These are phyloP conservation scores for Cyberlindnera maritima DNA, from an alignment of 805 yeast species.

Conservation along the genomic window DNA sequence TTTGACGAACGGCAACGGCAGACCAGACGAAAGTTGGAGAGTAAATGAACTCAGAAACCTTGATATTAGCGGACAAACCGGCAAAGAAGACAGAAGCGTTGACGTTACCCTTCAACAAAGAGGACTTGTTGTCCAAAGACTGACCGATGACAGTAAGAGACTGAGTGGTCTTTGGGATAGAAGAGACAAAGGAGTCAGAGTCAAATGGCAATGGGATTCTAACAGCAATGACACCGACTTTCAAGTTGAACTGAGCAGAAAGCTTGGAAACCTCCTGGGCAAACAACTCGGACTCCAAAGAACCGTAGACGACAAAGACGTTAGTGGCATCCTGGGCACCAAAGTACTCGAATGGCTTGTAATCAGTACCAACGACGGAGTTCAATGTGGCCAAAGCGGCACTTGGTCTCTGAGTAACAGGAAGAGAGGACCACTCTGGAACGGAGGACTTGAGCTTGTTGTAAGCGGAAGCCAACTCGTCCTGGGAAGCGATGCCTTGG, in stretches of 20 bases:
- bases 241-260: slow-evolving; percentile 15
- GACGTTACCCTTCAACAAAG: slow-evolving; percentile 65
- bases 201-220: slow-evolving; percentile 84
- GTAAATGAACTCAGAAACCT: slow-evolving; percentile 52
- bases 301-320: slow-evolving; percentile 81
- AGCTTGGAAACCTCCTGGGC: slow-evolving; percentile 36
- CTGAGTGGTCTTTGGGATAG: slow-evolving; percentile 57
- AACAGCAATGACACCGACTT: slow-evolving; percentile 62
- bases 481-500: slow-evolving; percentile 41
- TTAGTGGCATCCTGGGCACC: slow-evolving; percentile 64
- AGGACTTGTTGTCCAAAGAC: slow-evolving; percentile 33
- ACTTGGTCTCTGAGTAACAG: slow-evolving; percentile 38
- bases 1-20: slow-evolving; percentile 47
- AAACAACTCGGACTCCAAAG: slow-evolving; percentile 59
- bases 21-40: slow-evolving; percentile 56
- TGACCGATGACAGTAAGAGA: slow-evolving; percentile 70
- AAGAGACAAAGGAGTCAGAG: slow-evolving; percentile 51
- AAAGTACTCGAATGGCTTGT: slow-evolving; percentile 63
- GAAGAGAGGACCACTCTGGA: slow-evolving; percentile 24
- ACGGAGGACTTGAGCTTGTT: slow-evolving; percentile 35
- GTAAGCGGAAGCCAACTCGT: slow-evolving; percentile 37
- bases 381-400: slow-evolving; percentile 51
- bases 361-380: slow-evolving; percentile 48
- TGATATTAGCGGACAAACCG: slow-evolving; percentile 29
- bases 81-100: slow-evolving; percentile 64